Conservation (phyloP, 768 basidiomycete genomes). For the Tulasnella sp. region DNA sequence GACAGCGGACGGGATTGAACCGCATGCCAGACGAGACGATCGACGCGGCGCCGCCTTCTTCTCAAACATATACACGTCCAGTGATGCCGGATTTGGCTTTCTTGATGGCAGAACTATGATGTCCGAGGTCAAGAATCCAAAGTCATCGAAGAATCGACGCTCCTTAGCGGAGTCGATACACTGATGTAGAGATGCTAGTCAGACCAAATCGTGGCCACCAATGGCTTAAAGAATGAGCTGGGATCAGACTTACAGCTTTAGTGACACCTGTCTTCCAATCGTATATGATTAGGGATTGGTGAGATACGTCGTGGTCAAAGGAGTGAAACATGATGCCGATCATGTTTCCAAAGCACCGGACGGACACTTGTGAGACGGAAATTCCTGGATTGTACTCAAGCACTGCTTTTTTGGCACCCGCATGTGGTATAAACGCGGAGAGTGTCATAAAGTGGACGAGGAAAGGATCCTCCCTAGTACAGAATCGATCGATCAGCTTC, state of each 20-base stretch:
- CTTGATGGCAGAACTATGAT: conserved; percentile 4
- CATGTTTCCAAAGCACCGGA: conserved; percentile 9
- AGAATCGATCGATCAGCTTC: background rate
- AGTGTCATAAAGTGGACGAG: conserved; percentile 11
- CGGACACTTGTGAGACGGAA: conserved; percentile 8
- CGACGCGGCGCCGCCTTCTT: background rate
- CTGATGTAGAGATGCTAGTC: background rate
- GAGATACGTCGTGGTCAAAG: conserved; percentile 4
- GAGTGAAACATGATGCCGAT: conserved; percentile 11
- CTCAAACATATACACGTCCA: conserved; percentile 13
- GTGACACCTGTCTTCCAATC: conserved; percentile 10
- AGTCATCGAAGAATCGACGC: conserved; percentile 13
- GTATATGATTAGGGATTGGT: conserved; percentile 8
- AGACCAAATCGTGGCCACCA: background rate
- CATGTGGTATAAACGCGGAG: conserved; percentile 7
- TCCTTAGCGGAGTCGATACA: conserved; percentile 12
- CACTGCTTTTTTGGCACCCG: background rate
- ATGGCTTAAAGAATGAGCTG: background rate
- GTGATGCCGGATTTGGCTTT: conserved; percentile 7
- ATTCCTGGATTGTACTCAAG: background rate
- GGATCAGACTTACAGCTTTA: conserved; percentile 5
- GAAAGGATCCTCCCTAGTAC: conserved; percentile 11
- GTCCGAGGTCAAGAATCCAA: conserved; percentile 9
- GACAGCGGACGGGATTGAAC: conserved; percentile 3
- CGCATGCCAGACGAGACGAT: conserved; percentile 6